Percentiles rank a stretch among this genome's conserved stretches.
Evolutionary conservation across 2,329 filamentous ascomycete genomes (phyloP).

Genomic region (Elsinoe ampelina): DNA sequence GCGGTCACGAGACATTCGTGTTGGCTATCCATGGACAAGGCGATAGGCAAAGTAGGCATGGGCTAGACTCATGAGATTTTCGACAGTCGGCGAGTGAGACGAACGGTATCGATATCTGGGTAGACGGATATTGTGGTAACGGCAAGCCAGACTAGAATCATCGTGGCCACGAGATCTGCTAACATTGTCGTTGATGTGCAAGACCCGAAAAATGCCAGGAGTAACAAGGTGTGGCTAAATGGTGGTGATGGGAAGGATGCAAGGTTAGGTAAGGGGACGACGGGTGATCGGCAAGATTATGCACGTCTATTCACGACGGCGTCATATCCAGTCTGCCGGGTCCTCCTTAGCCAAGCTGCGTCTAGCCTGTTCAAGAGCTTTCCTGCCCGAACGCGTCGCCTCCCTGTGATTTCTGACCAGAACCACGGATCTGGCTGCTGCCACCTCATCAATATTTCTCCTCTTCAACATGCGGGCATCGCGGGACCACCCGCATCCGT

Average conservation of each 20-base stretch:
- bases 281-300: neutral
- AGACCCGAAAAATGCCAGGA: neutral
- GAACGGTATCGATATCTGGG: neutral
- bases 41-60: neutral
- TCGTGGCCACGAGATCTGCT: neutral
- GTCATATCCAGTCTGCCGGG: slow-evolving; percentile 3
- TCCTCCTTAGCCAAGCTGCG: neutral
- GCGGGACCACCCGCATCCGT: neutral
- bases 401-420: neutral
- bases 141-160: neutral
- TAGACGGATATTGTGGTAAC: neutral
- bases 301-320: neutral
- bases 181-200: neutral
- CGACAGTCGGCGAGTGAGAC: neutral
- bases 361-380: no score
- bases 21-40: neutral
- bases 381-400: slow-evolving; percentile 4
- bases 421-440: neutral
- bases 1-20: neutral
- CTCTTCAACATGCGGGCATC: neutral
- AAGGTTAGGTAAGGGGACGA: neutral
- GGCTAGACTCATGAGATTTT: neutral
- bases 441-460: neutral
- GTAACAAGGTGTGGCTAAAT: neutral
- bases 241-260: neutral